Percentiles rank a stretch among this genome's conserved stretches.
Evolutionary conservation across 2,329 filamentous ascomycete genomes (phyloP).

Genomic region (Stachybotrys elegans): DNA sequence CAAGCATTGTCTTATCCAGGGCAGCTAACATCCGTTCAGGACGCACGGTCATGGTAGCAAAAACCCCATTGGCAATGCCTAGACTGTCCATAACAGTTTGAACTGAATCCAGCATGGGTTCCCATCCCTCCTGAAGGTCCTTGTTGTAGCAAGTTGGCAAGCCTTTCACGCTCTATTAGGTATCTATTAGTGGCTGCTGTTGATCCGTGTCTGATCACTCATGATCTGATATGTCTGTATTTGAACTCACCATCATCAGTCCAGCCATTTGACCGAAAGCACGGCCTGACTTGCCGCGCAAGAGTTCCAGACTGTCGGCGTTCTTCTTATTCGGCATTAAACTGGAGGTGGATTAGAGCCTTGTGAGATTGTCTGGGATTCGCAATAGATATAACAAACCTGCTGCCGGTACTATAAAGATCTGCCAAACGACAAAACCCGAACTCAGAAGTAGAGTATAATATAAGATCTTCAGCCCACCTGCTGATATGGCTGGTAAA

Average conservation of each 20-base stretch:
- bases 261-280: slow-evolving; percentile 39
- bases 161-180: slow-evolving; percentile 44
- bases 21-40: slow-evolving; percentile 68
- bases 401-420: slow-evolving; percentile 16
- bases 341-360: slow-evolving; percentile 10
- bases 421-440: slow-evolving; percentile 16
- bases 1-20: slow-evolving; percentile 69
- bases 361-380: slow-evolving; percentile 9
- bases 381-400: slow-evolving; percentile 26
- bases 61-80: slow-evolving; percentile 68
- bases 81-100: slow-evolving; percentile 69
- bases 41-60: slow-evolving; percentile 60
- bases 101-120: slow-evolving; percentile 70
- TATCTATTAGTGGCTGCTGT: slow-evolving; percentile 21
- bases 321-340: slow-evolving; percentile 18
- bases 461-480: slow-evolving; percentile 70
- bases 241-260: slow-evolving; percentile 49
- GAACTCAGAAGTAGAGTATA: slow-evolving; percentile 29
- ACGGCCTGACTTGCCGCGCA: slow-evolving; percentile 21
- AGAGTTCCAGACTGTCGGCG: slow-evolving; percentile 16
- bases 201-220: slow-evolving; percentile 17
- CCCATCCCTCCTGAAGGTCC: slow-evolving; percentile 70
- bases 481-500: slow-evolving; percentile 68
- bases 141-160: slow-evolving; percentile 74
- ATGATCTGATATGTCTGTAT: slow-evolving; percentile 18